Percentiles rank a stretch among this genome's conserved stretches.
Conservation (phyloP, 805 yeast genomes). For the Saccharomycopsis vini region DNA sequence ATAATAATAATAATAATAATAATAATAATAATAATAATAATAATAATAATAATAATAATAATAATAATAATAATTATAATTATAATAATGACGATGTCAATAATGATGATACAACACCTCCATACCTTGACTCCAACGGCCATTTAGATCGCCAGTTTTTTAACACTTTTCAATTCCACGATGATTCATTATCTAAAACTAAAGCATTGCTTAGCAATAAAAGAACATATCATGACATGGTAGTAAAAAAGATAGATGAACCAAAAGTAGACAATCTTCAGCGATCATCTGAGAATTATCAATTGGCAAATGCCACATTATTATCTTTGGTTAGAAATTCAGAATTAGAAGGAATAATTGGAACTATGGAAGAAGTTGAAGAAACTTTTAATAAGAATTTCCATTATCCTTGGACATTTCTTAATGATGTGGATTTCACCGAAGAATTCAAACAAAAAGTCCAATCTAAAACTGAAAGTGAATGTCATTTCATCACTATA, state of each 20-base stretch:
- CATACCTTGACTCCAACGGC: constrained; percentile 1
- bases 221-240: constrained; percentile 28
- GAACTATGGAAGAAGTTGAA: constrained; percentile 56
- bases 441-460: constrained; percentile 45
- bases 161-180: constrained; percentile 9
- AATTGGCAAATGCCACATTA: constrained; percentile 66
- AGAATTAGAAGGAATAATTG: constrained; percentile 41
- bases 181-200: no score
- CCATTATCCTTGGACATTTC: constrained; percentile 71
- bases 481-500: constrained; percentile 37
- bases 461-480: constrained; percentile 27
- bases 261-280: constrained; percentile 37
- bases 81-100: no score
- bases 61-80: no score
- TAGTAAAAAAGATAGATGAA: constrained; percentile 33
- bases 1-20: no score
- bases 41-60: no score
- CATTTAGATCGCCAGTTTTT: constrained; percentile 6
- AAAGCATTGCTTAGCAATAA: constrained; percentile 30
- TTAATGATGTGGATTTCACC: constrained; percentile 63
- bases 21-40: no score
- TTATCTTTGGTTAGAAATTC: constrained; percentile 62
- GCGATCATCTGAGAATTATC: constrained; percentile 23
- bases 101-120: no score
- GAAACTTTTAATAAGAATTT: constrained; percentile 57